Percentiles rank a stretch among this genome's conserved stretches.
phyloP scores from a whole-genome alignment of 805 yeast genomes.

The Metschnikowia anglica region DNA sequence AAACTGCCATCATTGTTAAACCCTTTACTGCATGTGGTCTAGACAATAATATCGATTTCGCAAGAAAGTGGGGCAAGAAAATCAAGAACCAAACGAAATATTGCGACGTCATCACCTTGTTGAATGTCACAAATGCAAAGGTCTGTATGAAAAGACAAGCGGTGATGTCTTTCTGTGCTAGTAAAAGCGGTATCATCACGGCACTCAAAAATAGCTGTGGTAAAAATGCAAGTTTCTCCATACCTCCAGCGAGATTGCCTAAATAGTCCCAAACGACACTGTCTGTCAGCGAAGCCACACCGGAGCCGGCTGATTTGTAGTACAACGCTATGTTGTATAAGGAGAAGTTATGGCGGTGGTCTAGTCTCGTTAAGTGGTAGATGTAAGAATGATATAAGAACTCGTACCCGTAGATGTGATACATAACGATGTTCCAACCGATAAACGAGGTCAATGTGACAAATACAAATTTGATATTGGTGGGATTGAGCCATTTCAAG shows the following conservation, averaged over 20 bases:
- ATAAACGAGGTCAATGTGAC: constrained; percentile 46
- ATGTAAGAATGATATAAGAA: constrained; percentile 75
- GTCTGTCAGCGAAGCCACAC: neutral
- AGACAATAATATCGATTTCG: constrained; percentile 39
- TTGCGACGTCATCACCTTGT: constrained; percentile 82
- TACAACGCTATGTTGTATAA: constrained; percentile 76
- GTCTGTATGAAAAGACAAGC: constrained; percentile 43
- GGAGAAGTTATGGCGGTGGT: constrained; percentile 94
- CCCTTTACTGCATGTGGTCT: constrained; percentile 33
- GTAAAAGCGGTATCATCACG: constrained; percentile 53
- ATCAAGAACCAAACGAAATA: constrained; percentile 94
- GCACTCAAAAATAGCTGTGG: constrained; percentile 74
- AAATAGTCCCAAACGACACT: neutral
- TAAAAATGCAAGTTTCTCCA: constrained; percentile 67
- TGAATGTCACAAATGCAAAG: constrained; percentile 44
- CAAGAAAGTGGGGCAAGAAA: constrained; percentile 71
- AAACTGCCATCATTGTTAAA: constrained; percentile 42
- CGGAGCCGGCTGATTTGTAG: constrained; percentile 47
- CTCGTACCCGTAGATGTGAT: constrained; percentile 65
- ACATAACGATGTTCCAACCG: constrained; percentile 59
- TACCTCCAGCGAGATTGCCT: constrained; percentile 18
- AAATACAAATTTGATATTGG: constrained; percentile 29
- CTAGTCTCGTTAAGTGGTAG: constrained; percentile 79
- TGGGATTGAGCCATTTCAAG: constrained; percentile 39
- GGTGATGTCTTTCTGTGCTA: constrained; percentile 33